A percentile compares a stretch with the other conserved stretches of the same genome.
phyloP scores from a whole-genome alignment of 192 early-diverging fungal genomes.

The Haplosporangium gracile region DNA sequence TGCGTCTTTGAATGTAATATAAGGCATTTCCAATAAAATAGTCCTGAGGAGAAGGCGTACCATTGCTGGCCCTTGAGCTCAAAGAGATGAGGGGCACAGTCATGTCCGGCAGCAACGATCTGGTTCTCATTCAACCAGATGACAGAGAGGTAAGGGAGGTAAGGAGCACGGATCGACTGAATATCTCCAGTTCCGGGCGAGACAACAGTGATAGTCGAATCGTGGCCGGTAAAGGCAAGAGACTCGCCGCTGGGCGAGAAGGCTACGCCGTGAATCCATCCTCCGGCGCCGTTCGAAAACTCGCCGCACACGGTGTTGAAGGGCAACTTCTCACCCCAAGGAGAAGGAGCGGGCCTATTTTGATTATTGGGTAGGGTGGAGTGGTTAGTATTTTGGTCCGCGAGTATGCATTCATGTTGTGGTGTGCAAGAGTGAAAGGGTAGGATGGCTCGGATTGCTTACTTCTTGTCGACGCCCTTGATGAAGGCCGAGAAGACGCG shows the following conservation, averaged over 20 bases:
- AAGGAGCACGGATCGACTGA: constrained; percentile 69
- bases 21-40: neutral
- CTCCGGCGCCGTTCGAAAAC: constrained; percentile 77
- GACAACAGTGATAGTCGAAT: constrained; percentile 86
- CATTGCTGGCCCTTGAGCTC: constrained; percentile 69
- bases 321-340: constrained; percentile 95
- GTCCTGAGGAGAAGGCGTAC: constrained; percentile 51
- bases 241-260: constrained; percentile 92
- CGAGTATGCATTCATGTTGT: neutral
- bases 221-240: constrained; percentile 90
- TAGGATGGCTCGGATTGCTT: constrained; percentile 4
- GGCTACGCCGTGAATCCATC: constrained; percentile 94
- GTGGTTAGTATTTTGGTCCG: neutral
- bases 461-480: constrained; percentile 94
- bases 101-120: constrained; percentile 92
- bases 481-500: constrained; percentile 96
- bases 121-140: constrained; percentile 81
- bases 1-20: neutral
- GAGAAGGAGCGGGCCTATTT: constrained; percentile 74
- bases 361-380: neutral
- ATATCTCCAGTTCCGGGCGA: constrained; percentile 71
- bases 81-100: constrained; percentile 92
- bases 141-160: constrained; percentile 84
- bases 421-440: neutral
- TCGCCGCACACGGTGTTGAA: constrained; percentile 95